phyloP scores from a whole-genome alignment of 2,329 filamentous ascomycete genomes.

The Aspergillus udagawae region DNA sequence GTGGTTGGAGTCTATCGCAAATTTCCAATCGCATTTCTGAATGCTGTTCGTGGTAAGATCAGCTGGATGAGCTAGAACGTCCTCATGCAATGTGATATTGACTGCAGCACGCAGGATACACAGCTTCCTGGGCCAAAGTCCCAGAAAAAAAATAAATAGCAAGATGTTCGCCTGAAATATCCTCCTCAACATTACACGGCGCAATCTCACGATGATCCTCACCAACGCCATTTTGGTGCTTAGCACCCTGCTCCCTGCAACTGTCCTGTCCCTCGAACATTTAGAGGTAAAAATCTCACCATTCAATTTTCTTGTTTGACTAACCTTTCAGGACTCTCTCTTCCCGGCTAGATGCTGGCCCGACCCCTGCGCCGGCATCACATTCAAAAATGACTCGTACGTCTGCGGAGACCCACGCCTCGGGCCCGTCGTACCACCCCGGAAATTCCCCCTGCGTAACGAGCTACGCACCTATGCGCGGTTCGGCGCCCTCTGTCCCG shows the following conservation, averaged over 20 bases:
- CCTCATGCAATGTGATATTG: not conserved
- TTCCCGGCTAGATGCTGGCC: conserved; percentile 14
- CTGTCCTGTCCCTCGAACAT: not conserved
- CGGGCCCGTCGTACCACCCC: conserved; percentile 33
- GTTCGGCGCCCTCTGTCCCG: conserved; percentile 40
- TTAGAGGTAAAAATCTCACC: not conserved
- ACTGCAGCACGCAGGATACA: not conserved
- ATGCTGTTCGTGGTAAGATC: no score
- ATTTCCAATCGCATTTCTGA: no score
- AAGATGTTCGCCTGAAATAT: not conserved
- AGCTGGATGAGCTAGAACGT: not conserved
- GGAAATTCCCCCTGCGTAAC: conserved; percentile 27
- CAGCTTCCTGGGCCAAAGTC: no score
- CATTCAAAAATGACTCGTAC: conserved; percentile 25
- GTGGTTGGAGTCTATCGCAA: no score
- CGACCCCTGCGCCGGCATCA: conserved; percentile 30
- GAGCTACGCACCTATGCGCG: conserved; percentile 35
- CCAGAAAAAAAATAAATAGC: not conserved
- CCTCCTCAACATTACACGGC: not conserved
- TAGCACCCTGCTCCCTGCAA: not conserved
- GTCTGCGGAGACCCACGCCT: conserved; percentile 39
- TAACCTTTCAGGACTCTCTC: not conserved
- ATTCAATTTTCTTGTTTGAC: not conserved
- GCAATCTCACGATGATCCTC: not conserved
- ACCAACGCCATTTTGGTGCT: not conserved